phyloP scores from a whole-genome alignment of 495 filamentous ascomycete genomes.

The Cudoniella acicularis region DNA sequence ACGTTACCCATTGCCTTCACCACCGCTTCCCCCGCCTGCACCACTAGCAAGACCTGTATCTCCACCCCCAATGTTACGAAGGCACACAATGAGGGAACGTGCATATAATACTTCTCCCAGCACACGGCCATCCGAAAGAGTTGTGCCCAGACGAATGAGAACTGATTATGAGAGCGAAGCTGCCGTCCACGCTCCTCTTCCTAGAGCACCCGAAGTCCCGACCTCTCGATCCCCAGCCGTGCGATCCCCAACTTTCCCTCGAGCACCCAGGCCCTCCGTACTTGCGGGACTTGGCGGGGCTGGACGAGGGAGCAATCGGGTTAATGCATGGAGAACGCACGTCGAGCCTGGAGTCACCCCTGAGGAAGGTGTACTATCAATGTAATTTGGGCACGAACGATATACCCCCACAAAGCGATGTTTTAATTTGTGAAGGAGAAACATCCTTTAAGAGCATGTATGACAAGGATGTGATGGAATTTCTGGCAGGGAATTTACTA shows the following conservation, averaged over 20 bases:
- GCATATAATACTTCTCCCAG: conserved; percentile 13
- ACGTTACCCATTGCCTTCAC: conserved; percentile 9
- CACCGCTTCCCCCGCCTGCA: background rate
- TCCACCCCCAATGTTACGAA: conserved; percentile 17
- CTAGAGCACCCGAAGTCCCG: background rate
- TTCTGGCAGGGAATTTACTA: too few relatives aligned
- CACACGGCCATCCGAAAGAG: conserved; percentile 13
- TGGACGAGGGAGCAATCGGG: conserved; percentile 13
- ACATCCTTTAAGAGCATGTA: too few relatives aligned
- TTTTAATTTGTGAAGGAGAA: too few relatives aligned
- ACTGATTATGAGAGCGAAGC: conserved; percentile 21
- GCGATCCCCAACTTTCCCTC: background rate
- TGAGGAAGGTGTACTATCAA: conserved; percentile 23
- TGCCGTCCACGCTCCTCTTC: conserved; percentile 20
- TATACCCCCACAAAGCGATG: background rate
- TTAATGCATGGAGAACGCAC: conserved; percentile 24
- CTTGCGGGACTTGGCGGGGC: conserved; percentile 22
- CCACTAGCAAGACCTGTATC: conserved; percentile 5
- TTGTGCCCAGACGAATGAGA: conserved; percentile 17
- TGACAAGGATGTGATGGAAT: too few relatives aligned
- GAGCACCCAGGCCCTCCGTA: conserved; percentile 10
- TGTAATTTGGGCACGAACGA: conserved; percentile 1
- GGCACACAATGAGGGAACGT: conserved; percentile 20
- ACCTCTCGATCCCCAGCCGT: too few relatives aligned
- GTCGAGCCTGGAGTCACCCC: conserved; percentile 21